Evolutionary conservation across 2,329 filamentous ascomycete species (phyloP).

Genomic region (Colletotrichum agaves): DNA sequence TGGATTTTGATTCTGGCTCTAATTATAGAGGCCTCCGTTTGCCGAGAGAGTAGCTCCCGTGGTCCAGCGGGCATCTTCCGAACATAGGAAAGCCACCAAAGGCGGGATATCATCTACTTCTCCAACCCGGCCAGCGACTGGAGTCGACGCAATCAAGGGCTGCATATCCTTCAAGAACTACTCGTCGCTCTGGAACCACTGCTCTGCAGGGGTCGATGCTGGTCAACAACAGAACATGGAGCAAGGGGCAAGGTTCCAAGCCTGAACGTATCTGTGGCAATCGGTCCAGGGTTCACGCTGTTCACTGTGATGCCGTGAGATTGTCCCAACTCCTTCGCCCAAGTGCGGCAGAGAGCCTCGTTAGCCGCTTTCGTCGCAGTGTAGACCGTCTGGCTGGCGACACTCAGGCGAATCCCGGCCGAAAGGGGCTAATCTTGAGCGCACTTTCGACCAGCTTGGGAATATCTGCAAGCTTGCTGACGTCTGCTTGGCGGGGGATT

Average conservation of each 20-base stretch:
- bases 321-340: conserved; percentile 47
- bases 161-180: conserved; percentile 47
- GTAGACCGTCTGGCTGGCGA: conserved; percentile 46
- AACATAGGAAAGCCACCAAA: conserved; percentile 46
- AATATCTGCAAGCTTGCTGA: conserved; percentile 36
- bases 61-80: conserved; percentile 44
- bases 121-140: conserved; percentile 44
- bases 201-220: conserved; percentile 31
- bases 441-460: conserved; percentile 39
- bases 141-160: conserved; percentile 45
- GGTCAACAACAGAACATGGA: too few relatives aligned
- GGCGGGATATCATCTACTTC: conserved; percentile 47
- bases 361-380: conserved; percentile 48
- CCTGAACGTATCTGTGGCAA: conserved; percentile 38
- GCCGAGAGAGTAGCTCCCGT: conserved; percentile 45
- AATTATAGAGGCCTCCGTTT: conserved; percentile 43
- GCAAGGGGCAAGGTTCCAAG: too few relatives aligned
- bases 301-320: conserved; percentile 44
- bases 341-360: conserved; percentile 43
- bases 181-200: conserved; percentile 43
- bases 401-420: conserved; percentile 44
- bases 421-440: conserved; percentile 40
- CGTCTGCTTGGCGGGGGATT: conserved; percentile 33
- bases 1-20: background rate
- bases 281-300: conserved; percentile 45